Base-by-base conservation (phyloP, 192 early-diverging fungal genomes). In the Thoreauomyces humboldtii region DNA sequence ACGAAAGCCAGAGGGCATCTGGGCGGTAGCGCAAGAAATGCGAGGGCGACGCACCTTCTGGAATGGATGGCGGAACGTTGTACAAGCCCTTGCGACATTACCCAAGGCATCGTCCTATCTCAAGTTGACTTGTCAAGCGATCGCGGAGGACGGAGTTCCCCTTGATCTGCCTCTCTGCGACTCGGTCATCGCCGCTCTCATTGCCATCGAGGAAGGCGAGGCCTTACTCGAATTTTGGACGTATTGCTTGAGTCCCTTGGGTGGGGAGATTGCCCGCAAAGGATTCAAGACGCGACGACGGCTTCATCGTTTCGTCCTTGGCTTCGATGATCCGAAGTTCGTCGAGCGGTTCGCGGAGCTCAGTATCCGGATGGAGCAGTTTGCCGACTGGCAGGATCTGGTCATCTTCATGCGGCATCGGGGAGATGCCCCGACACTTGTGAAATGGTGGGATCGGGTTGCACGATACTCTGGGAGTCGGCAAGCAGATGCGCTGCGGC, bases 1-100 rank as follows among this genome's bases (percentile, higher is more conserved):
- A 29, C 11, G 25, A 31, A 28, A 60, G 4, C 24, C 15, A 22
- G 41, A 42, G 25, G 59, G 25, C 21, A 2, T 46, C 12, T 60
- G 42, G 59, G 59, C 42, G 2, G 29, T 31, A 12, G 21, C 45
- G 1, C 28, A 45, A 29, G 43, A 45, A 12, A 60, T 60, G 59
- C 38, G 31, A 27, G 4, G 2, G 41, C 37, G 59, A 33, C 43
- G 12, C 25, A 21, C 45, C 5, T 21, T 25, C 31, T 2, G 12
- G 5, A 12, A 15, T 27, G 21, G 17, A 11, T 60, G 59, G 59
- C 41, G 33, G 5, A 9, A n/a, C 19, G 24, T 60, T 19, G 32
- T 60, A 29, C n/a, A 25, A 6, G 21, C 31, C 19, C 21, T 45
- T 21, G 45, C 34, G 32, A 57, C 32, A 37, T 36, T 22, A 7